phyloP scores from a whole-genome alignment of 176 grass and related monocot species.

The Secale cereale region DNA sequence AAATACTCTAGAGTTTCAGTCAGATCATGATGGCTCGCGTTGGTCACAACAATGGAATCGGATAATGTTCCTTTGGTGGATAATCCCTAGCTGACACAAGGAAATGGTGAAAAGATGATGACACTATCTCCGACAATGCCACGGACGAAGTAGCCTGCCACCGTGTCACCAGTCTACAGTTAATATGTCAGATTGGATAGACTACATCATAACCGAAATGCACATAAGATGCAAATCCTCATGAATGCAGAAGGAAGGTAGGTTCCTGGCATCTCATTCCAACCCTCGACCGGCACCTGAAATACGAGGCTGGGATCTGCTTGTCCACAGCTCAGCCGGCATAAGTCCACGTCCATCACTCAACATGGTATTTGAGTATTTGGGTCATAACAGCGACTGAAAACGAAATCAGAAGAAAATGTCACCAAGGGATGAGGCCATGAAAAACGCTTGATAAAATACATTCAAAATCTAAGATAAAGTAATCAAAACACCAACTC shows the following conservation, averaged over 20 bases:
- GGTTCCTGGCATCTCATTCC: not conserved
- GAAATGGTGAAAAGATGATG: not conserved
- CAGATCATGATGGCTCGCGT: not conserved
- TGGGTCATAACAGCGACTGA: not conserved
- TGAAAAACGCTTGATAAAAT: not conserved
- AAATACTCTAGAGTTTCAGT: not conserved
- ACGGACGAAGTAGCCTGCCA: not conserved
- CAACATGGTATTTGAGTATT: not conserved
- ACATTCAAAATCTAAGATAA: not conserved
- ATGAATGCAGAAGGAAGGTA: not conserved
- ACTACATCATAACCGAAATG: not conserved
- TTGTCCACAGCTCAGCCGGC: not conserved
- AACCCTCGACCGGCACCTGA: not conserved
- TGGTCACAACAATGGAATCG: not conserved
- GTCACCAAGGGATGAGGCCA: not conserved
- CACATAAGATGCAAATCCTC: not conserved
- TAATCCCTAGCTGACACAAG: not conserved
- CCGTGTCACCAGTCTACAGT: not conserved
- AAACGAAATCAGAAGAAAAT: not conserved
- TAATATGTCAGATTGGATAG: conserved; percentile 10
- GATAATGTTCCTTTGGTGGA: too few species aligned
- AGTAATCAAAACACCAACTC: not conserved
- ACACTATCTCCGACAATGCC: not conserved
- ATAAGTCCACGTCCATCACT: not conserved
- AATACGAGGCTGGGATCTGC: not conserved